These are phyloP conservation scores for Pterothamnion heteromorphum DNA, from an alignment of 31 red algal species.

Conservation along the genomic window DNA sequence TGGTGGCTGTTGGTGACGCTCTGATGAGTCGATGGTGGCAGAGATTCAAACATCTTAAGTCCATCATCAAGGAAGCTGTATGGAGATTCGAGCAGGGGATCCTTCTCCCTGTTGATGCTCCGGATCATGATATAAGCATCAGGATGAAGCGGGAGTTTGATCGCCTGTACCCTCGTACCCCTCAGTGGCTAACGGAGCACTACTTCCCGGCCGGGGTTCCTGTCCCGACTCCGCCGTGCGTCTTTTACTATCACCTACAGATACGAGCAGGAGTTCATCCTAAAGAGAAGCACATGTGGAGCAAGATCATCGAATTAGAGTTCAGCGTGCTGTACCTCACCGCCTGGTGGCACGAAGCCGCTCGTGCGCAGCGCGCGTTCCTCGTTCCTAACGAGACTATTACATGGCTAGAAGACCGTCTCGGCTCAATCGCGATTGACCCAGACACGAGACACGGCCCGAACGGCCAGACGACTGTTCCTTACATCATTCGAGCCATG, in stretches of 20 bases:
- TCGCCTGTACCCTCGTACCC: background rate
- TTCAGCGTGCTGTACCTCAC: background rate
- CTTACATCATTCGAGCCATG: too few species aligned
- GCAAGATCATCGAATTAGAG: background rate
- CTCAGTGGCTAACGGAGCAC: background rate
- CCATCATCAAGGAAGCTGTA: background rate
- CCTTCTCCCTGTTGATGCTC: background rate
- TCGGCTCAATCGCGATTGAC: too few species aligned
- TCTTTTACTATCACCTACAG: background rate
- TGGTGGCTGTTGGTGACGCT: background rate
- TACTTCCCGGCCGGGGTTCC: background rate
- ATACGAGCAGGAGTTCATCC: background rate
- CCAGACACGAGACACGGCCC: background rate
- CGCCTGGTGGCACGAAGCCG: background rate
- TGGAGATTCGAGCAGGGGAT: background rate
- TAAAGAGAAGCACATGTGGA: background rate
- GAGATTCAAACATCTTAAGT: too few species aligned
- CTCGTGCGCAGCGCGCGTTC: background rate
- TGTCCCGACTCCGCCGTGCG: background rate
- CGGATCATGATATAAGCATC: background rate
- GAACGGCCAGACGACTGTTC: too few species aligned
- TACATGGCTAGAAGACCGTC: background rate
- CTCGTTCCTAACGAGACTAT: background rate
- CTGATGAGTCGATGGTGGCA: too few species aligned
- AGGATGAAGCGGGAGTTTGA: background rate